These are phyloP conservation scores for Eutrema salsugineum DNA, from an alignment of 441 rosid species.

Conservation along the genomic window DNA sequence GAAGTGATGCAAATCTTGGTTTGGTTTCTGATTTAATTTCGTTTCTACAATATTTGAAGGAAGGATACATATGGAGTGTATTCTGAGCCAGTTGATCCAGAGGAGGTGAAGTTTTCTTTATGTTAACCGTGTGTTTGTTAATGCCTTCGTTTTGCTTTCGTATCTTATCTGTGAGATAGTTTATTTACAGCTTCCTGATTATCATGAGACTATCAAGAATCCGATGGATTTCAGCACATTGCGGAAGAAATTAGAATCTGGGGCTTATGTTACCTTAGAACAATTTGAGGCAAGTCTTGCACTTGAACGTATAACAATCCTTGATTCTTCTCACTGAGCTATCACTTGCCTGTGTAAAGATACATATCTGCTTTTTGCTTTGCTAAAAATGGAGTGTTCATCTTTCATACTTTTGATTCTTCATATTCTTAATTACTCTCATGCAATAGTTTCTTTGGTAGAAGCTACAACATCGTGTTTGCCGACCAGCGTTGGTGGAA, in stretches of 20 bases:
- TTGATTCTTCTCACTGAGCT: background rate
- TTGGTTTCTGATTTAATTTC: slow-evolving; percentile 23
- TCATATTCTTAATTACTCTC: background rate
- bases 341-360: background rate
- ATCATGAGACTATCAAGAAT: slow-evolving; percentile 43
- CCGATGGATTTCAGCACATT: slow-evolving; percentile 58
- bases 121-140: background rate
- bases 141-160: background rate
- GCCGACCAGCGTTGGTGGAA: background rate
- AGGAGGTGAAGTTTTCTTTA: slow-evolving; percentile 51
- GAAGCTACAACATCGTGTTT: background rate
- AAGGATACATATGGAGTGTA: slow-evolving; percentile 94
- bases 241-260: slow-evolving; percentile 42
- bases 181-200: slow-evolving; percentile 53
- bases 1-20: background rate
- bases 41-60: slow-evolving; percentile 43
- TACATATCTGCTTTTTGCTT: background rate
- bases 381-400: background rate
- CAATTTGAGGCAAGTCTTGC: slow-evolving; percentile 47
- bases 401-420: background rate
- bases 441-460: background rate
- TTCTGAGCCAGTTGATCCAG: slow-evolving; percentile 91
- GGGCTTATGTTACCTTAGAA: slow-evolving; percentile 41
- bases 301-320: background rate
- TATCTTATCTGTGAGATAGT: background rate